Conservation (phyloP, 1,139 yeast genomes). For the Blastobotrys elegans region DNA sequence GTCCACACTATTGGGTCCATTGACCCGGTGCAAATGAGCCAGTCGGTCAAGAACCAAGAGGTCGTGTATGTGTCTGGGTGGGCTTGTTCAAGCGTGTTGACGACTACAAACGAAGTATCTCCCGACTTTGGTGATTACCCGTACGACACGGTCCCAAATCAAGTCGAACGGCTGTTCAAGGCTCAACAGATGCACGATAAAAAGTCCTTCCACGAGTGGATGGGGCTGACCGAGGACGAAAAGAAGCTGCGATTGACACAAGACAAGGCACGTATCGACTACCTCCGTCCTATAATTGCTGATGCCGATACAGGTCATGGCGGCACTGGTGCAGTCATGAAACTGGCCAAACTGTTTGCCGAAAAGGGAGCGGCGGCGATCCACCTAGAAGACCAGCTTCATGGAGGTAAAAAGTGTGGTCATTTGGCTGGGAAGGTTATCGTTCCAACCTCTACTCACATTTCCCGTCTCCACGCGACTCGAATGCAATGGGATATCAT, state of each 20-base stretch:
- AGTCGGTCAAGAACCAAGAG: conserved; percentile 49
- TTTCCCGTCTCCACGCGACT: conserved; percentile 53
- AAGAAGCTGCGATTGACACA: conserved; percentile 23
- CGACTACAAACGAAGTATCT: conserved; percentile 55
- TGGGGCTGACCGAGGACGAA: conserved; percentile 33
- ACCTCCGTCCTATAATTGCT: conserved; percentile 58
- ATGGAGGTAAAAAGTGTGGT: conserved; percentile 64
- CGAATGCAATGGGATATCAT: conserved; percentile 62
- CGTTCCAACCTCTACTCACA: conserved; percentile 56
- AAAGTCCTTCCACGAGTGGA: conserved; percentile 46
- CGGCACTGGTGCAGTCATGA: conserved; percentile 60
- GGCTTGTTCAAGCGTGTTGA: conserved; percentile 51
- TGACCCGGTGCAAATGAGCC: conserved; percentile 60
- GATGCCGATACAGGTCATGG: conserved; percentile 70
- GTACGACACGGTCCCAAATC: conserved; percentile 62
- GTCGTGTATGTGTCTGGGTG: conserved; percentile 61
- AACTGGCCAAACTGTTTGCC: conserved; percentile 56
- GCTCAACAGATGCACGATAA: conserved; percentile 57
- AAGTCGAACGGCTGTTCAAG: conserved; percentile 54
- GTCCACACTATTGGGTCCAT: conserved; percentile 57
- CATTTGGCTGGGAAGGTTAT: conserved; percentile 59
- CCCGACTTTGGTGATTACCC: conserved; percentile 64
- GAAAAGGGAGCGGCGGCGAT: conserved; percentile 64
- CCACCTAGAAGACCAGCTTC: conserved; percentile 59
- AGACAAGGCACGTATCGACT: conserved; percentile 41